Base-by-base conservation (phyloP, 176 grass and related monocot species). In the Juncus inflexus region DNA sequence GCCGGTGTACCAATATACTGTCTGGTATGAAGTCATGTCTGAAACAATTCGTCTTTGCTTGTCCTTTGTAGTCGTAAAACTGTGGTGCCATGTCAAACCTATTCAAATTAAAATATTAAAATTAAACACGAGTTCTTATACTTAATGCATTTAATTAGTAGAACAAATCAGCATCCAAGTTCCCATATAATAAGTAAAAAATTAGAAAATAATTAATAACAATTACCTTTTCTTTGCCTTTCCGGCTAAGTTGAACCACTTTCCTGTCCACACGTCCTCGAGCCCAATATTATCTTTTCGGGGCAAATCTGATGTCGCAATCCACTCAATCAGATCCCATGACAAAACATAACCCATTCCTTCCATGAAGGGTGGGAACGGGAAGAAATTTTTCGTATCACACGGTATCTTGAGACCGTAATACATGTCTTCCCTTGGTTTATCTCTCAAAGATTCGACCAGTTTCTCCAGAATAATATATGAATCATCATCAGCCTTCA, bases 401-500 rank as follows among this genome's bases (percentile, higher is more conserved):
- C 90, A 95, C 42, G 90, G 90, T 83, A 89, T 83, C 78, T 51
- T 42, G 40, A 88, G 78, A 0, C 90, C 84, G 50, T 64, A 80
- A 73, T 95, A 95, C 11, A 83, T 75, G 82, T 95, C 84, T 60
- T 51, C 35, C 52, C 82, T 54, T 2, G 82, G 64, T 35, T 78
- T 78, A 9, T 60, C 75, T 13, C 60, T n/a, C 19, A 95, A 39
- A 10, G 82, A 77, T 6, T 28, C 9, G 12, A 60, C 55, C 79
- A 95, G 63, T 14, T 77, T 66, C 12, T 65, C 12, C 0, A 89
- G 90, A 0, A 82, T 73, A 3, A 95, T 55, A 65, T 89, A 95
- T 11, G 82, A 85, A 76, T 95, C 85, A 73, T 95, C 90, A 65
- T 89, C 90, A 9, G 90, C 68, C 76, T 95, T 95, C 85, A 95